Evolutionary conservation across 83 land plant species (phyloP), one percentile per base, ranked within the genome.

Genomic region (Thuja plicata): DNA sequence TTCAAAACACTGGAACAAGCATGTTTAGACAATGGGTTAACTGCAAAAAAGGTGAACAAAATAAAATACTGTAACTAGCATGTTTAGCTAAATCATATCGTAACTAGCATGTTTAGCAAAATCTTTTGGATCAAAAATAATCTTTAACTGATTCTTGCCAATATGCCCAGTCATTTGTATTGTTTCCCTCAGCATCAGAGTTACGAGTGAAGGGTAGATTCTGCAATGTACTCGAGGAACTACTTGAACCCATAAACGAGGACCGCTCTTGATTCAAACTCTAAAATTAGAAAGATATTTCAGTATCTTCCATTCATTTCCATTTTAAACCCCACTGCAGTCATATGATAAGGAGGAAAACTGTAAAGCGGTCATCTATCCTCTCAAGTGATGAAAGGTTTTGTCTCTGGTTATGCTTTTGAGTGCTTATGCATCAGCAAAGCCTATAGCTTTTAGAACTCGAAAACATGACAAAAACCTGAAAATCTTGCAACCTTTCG

Each of bases 371-470:
- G 27, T 21, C 19, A 43, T 80, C 50, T 43, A 35, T 78, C 81
- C 21, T 43, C 30, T 43, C 24, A 3, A 80, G 40, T 80, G n/a
- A 41, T 43, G 41, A 21, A 15, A 40, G 5, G 48, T 19, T 41
- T 15, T 41, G 48, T 46, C 48, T 46, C 8, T 46, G 19, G 11
- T 16, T 80, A 16, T 13, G 41, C 10, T 80, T 80, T 80, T 80
- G 84, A 41, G 84, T 80, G 48, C 84, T 40, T 41, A 0, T 80
- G 48, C 81, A 24, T 81, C 84, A 81, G 37, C n/a, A 81, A 76
- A 76, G 12, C 80, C 80, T 38, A 16, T 35, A 21, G 50, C 50
- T 45, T 81, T 3, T 43, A 40, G 13, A 45, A 81, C 32, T 21
- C 21, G 24, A 27, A 43, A 81, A 43, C 43, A 43, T 16, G 27